A percentile compares a stretch with the other conserved stretches of the same genome.
phyloP scores from a whole-genome alignment of 345 rosid genomes.

The Carallia pectinifolia region DNA sequence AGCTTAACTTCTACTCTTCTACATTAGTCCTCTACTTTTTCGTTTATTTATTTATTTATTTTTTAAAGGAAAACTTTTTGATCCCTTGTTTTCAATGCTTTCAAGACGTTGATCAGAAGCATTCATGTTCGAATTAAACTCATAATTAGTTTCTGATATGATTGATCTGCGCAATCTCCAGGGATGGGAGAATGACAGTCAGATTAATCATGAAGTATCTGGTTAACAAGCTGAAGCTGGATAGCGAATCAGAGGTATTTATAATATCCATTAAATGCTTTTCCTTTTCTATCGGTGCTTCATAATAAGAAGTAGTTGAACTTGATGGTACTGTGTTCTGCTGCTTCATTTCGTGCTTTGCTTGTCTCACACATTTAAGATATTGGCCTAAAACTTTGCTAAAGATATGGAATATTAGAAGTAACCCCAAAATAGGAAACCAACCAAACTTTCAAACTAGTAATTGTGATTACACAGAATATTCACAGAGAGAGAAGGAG shows the following conservation, averaged over 20 bases:
- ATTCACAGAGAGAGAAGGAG: too few species aligned
- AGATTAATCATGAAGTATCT: conserved; percentile 85
- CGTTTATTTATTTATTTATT: background rate
- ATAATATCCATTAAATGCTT: background rate
- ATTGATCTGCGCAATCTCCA: conserved; percentile 17
- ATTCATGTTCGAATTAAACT: background rate
- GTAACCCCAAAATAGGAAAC: conserved; percentile 24
- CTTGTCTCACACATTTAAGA: conserved; percentile 4
- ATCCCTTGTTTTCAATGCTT: background rate
- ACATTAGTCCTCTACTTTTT: background rate
- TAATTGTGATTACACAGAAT: conserved; percentile 11
- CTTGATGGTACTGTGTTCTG: background rate
- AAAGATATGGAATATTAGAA: background rate
- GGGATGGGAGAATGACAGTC: conserved; percentile 96
- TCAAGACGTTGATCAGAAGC: background rate
- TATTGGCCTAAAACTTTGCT: conserved; percentile 2
- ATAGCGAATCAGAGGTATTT: conserved; percentile 93
- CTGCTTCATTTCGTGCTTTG: conserved; percentile 16
- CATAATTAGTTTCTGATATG: conserved; percentile 6
- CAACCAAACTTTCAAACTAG: conserved; percentile 1
- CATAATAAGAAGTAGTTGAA: conserved; percentile 1
- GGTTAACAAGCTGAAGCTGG: conserved; percentile 81
- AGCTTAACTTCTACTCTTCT: background rate
- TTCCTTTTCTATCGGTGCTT: background rate
- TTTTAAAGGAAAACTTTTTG: too few species aligned